phyloP scores from a whole-genome alignment of 2,329 filamentous ascomycete species.

The Cladosporium velox region DNA sequence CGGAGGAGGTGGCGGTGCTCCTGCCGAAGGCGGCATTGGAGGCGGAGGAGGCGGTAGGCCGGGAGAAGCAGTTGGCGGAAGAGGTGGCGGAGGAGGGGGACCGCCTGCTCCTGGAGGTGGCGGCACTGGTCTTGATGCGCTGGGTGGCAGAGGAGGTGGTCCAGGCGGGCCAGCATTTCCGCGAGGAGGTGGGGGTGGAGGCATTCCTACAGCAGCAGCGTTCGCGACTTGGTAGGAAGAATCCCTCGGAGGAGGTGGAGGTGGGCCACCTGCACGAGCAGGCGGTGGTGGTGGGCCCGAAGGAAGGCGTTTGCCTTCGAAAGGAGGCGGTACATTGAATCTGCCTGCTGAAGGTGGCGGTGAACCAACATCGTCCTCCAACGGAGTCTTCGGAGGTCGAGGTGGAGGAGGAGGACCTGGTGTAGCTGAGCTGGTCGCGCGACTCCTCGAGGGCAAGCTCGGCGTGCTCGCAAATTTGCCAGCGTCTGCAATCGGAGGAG shows the following conservation, averaged over 20 bases:
- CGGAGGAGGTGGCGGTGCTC: constrained; percentile 46
- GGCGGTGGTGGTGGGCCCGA: constrained; percentile 74
- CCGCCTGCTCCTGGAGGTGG: constrained; percentile 30
- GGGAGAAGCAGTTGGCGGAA: constrained; percentile 42
- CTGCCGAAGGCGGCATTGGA: constrained; percentile 41
- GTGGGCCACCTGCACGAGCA: constrained; percentile 52
- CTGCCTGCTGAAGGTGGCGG: constrained; percentile 39
- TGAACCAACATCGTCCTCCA: constrained; percentile 59
- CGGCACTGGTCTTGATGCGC: constrained; percentile 34
- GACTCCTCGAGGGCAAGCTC: constrained; percentile 59
- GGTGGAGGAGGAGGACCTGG: constrained; percentile 50
- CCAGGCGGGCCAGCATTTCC: constrained; percentile 32
- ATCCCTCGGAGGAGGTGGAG: constrained; percentile 59
- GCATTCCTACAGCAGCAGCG: constrained; percentile 40
- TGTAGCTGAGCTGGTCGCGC: constrained; percentile 46
- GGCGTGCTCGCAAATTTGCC: constrained; percentile 73
- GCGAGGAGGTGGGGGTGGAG: constrained; percentile 58
- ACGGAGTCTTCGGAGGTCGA: constrained; percentile 52
- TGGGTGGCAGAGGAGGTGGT: constrained; percentile 39
- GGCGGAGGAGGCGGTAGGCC: constrained; percentile 43
- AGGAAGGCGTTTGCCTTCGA: constrained; percentile 62
- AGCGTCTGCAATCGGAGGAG: constrained; percentile 85
- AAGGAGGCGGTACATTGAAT: constrained; percentile 79
- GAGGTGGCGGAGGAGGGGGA: constrained; percentile 48
- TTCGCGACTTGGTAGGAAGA: constrained; percentile 50